Evolutionary conservation across 495 filamentous ascomycete species (phyloP), one percentile per base, ranked within the genome.

Genomic region (Immersiella caudata): DNA sequence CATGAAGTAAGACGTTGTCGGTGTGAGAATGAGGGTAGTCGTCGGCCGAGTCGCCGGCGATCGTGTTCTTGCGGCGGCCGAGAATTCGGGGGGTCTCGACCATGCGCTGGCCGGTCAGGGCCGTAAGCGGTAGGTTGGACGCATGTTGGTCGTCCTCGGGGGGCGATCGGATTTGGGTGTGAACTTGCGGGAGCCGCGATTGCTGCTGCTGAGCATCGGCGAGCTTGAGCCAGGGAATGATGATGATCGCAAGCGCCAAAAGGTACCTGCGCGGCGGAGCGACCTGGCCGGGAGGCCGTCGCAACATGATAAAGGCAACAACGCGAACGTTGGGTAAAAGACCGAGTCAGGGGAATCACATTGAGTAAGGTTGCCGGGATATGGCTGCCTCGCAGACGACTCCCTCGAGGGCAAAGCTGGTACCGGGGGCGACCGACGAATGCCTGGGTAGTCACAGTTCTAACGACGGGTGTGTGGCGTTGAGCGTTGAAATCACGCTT

Each of bases 161-260:
- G 22, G 77, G 63, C 22, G 66, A 76, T 62, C 62, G 68, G 26
- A 27, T 26, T 14, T 59, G 56, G 24, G 16, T 22, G 21, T 59
- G 62, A 52, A 64, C 59, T 70, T 71, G 22, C 65, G 66, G 21
- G 68, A 63, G 29, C 64, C 66, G 64, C 70, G 82, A 78, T 62
- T 85, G 84, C 79, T 86, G 85, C 83, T 85, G 86, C 82, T 85
- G 87, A 83, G 84, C 84, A 76, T 85, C 77, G 73, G 84, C 81
- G 70, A 82, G 74, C 27, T 76, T 75, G 57, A 87, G 79, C 76
- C 81, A 82, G 60, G 84, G 81, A 21, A 88, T 71, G 58, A 87
- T 72, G 59, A 83, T 75, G 61, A 87, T 75, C 40, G 82, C 81
- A 62, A 87, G 72, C 63, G 83, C 80, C 67, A 87, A 69, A 26